Evolutionary conservation across 257 asterid genomes (phyloP).

Genomic region (Orobanche coerulescens): DNA sequence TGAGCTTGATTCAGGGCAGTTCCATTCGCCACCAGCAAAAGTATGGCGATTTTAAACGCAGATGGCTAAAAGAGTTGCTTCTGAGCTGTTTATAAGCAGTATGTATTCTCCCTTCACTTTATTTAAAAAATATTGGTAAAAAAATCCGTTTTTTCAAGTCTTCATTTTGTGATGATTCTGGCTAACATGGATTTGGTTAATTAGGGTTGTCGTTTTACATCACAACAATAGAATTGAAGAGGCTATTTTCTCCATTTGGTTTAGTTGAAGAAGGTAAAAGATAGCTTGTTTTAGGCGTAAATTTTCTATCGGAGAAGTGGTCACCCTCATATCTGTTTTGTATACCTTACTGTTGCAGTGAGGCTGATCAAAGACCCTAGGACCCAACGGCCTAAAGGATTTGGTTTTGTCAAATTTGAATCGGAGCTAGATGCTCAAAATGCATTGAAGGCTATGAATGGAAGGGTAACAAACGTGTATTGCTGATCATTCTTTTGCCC

Average conservation of each 20-base stretch:
- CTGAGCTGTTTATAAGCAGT: slow-evolving; percentile 64
- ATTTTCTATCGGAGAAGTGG: neutral
- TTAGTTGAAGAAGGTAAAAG: slow-evolving; percentile 42
- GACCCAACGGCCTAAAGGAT: slow-evolving; percentile 66
- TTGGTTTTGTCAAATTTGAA: slow-evolving; percentile 61
- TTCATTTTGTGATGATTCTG: neutral
- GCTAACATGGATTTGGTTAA: neutral
- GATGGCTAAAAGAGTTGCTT: slow-evolving; percentile 43
- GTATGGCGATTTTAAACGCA: slow-evolving; percentile 19
- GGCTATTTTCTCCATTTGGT: slow-evolving; percentile 57
- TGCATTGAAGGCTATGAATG: slow-evolving; percentile 56
- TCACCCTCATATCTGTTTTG: neutral
- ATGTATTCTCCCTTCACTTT: neutral
- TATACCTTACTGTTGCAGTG: slow-evolving; percentile 28
- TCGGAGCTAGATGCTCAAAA: slow-evolving; percentile 49
- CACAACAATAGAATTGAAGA: slow-evolving; percentile 44
- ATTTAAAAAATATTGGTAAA: neutral
- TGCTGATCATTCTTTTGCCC: neutral
- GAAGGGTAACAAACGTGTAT: slow-evolving; percentile 62
- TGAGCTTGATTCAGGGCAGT: neutral
- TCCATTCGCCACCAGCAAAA: neutral
- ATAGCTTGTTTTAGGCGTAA: neutral
- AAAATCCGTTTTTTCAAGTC: neutral
- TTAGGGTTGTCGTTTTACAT: slow-evolving; percentile 70
- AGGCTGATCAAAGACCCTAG: slow-evolving; percentile 56